These are phyloP conservation scores for Oligophagozyma castellii DNA, from an alignment of 1,139 yeast genomes.

Conservation along the genomic window DNA sequence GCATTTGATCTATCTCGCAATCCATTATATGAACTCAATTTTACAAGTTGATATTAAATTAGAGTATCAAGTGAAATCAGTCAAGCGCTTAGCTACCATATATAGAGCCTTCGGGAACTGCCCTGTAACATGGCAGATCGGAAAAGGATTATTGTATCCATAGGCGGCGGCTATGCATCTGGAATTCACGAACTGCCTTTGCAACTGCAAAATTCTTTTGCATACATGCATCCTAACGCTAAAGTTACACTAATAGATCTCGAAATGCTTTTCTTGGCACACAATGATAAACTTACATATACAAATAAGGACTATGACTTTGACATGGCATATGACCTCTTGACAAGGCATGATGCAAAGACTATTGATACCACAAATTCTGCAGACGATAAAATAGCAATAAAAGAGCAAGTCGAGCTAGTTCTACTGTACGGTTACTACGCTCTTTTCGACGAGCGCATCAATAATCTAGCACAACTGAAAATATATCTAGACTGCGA, in stretches of 20 bases:
- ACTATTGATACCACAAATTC: slow-evolving; percentile 1
- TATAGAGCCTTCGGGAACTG: too few species aligned
- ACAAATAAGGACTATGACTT: slow-evolving; percentile 28
- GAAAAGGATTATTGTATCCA: slow-evolving; percentile 34
- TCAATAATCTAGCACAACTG: slow-evolving; percentile 48
- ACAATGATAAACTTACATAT: slow-evolving; percentile 6
- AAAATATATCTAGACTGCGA: slow-evolving; percentile 78
- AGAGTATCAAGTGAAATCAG: too few species aligned
- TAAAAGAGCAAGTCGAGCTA: slow-evolving; percentile 21
- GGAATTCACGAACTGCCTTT: slow-evolving; percentile 29
- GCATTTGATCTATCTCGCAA: too few species aligned
- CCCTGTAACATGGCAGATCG: too few species aligned
- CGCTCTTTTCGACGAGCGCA: slow-evolving; percentile 51
- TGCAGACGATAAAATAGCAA: slow-evolving; percentile 2
- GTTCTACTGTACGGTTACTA: slow-evolving; percentile 66
- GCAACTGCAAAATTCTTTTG: slow-evolving; percentile 14
- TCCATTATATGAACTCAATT: too few species aligned
- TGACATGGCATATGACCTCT: slow-evolving; percentile 17
- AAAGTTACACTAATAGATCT: slow-evolving; percentile 33
- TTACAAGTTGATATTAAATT: too few species aligned
- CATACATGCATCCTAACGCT: slow-evolving; percentile 14
- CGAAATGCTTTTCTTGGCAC: slow-evolving; percentile 14
- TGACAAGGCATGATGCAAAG: slow-evolving; percentile 8
- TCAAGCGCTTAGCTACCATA: too few species aligned
- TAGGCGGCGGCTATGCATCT: slow-evolving; percentile 69